phyloP scores from a whole-genome alignment of 768 basidiomycete genomes.

The Gautieria morchelliformis region DNA sequence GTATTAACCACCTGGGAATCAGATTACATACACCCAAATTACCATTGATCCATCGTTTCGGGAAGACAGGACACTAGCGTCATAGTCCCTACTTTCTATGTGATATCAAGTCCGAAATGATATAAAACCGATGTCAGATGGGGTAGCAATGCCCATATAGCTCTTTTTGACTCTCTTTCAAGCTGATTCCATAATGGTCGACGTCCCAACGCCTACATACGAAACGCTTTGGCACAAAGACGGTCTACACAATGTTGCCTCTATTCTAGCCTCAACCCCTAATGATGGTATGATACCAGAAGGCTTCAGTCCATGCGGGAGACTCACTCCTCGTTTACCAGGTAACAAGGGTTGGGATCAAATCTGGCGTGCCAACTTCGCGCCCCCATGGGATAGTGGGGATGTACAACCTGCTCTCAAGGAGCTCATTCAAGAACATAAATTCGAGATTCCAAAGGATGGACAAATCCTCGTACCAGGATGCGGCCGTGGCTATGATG shows the following conservation, averaged over 20 bases:
- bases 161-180: no score
- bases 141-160: no score
- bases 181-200: background rate
- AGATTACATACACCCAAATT: no score
- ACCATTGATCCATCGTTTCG: no score
- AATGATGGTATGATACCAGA: background rate
- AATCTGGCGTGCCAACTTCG: background rate
- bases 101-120: no score
- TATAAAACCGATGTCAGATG: no score
- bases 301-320: background rate
- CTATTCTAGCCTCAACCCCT: background rate
- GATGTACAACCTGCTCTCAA: background rate
- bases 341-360: background rate
- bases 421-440: background rate
- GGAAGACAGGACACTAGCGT: no score
- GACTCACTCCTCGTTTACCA: background rate
- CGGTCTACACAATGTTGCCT: background rate
- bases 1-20: no score
- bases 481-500: background rate
- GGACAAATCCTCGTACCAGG: background rate
- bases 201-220: background rate
- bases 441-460: background rate
- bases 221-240: background rate
- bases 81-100: no score
- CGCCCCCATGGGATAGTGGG: background rate